phyloP scores from a whole-genome alignment of 495 filamentous ascomycete species.

The Extremus antarcticus region DNA sequence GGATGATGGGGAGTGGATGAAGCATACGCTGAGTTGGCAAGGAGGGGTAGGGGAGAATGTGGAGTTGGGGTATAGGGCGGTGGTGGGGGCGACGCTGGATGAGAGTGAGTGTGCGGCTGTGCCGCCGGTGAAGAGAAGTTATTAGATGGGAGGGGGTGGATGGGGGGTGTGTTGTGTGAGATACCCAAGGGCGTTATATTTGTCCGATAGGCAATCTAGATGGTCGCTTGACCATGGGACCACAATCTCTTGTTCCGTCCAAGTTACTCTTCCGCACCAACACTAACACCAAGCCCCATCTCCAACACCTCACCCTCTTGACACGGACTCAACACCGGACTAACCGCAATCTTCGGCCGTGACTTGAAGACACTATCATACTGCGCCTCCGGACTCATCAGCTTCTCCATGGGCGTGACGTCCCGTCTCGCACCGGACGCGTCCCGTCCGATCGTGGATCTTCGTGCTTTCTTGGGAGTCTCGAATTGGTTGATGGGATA shows the following conservation, averaged over 20 bases:
- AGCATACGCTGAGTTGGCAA: slow-evolving; percentile 92
- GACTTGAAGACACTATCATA: slow-evolving; percentile 82
- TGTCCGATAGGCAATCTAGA: no score
- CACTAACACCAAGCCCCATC: not conserved
- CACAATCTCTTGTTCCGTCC: no score
- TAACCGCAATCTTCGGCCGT: slow-evolving; percentile 64
- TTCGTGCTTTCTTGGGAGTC: slow-evolving; percentile 36
- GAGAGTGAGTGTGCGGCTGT: slow-evolving; percentile 82
- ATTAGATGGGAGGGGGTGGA: not conserved
- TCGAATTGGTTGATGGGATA: slow-evolving; percentile 54
- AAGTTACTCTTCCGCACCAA: no score
- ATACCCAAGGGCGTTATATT: no score
- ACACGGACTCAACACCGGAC: slow-evolving; percentile 46
- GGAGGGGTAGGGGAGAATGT: slow-evolving; percentile 72
- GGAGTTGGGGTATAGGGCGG: slow-evolving; percentile 65
- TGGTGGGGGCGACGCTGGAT: slow-evolving; percentile 69
- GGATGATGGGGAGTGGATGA: slow-evolving; percentile 96
- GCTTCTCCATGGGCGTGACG: slow-evolving; percentile 44
- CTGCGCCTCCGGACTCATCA: slow-evolving; percentile 58
- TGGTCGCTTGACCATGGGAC: no score
- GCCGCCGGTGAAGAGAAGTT: slow-evolving; percentile 61
- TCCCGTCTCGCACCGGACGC: slow-evolving; percentile 16
- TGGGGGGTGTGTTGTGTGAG: no score
- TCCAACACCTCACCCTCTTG: not conserved
- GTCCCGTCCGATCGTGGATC: not conserved